Percentiles rank a stretch among this genome's conserved stretches.
These are phyloP conservation scores for Chenopodium quinoa DNA, from an alignment of 148 eudicot species.

Conservation along the genomic window DNA sequence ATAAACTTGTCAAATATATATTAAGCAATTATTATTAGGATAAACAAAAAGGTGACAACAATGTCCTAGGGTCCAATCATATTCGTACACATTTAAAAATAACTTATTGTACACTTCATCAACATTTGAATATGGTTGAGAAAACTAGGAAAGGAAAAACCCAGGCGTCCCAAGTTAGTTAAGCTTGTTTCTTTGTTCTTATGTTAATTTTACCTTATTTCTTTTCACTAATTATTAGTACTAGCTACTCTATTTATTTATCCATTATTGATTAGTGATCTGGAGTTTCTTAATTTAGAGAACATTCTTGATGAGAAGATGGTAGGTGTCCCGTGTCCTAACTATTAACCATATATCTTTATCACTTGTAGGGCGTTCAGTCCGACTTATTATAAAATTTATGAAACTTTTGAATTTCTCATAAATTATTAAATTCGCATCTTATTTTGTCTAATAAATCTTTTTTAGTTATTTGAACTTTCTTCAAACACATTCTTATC, in stretches of 20 bases:
- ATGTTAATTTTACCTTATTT: not conserved
- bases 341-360: not conserved
- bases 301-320: not conserved
- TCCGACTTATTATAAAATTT: too few relatives aligned
- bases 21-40: not conserved
- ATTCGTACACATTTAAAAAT: not conserved
- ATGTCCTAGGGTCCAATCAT: not conserved
- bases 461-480: too few relatives aligned
- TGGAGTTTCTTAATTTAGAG: not conserved
- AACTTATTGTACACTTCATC: not conserved
- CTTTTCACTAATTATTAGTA: not conserved
- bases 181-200: not conserved
- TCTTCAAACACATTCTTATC: too few relatives aligned
- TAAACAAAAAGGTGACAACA: conserved; percentile 5
- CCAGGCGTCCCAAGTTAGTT: not conserved
- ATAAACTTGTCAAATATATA: not conserved
- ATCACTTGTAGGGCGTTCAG: too few relatives aligned
- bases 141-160: not conserved
- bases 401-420: too few relatives aligned
- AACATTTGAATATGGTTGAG: not conserved
- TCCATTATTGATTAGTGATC: too few relatives aligned
- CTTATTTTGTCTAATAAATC: too few relatives aligned
- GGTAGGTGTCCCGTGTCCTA: not conserved
- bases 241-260: too few relatives aligned
- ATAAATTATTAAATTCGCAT: too few relatives aligned